Conservation (phyloP, 2,329 filamentous ascomycete species). For the Dothiorella sarmentorum region DNA sequence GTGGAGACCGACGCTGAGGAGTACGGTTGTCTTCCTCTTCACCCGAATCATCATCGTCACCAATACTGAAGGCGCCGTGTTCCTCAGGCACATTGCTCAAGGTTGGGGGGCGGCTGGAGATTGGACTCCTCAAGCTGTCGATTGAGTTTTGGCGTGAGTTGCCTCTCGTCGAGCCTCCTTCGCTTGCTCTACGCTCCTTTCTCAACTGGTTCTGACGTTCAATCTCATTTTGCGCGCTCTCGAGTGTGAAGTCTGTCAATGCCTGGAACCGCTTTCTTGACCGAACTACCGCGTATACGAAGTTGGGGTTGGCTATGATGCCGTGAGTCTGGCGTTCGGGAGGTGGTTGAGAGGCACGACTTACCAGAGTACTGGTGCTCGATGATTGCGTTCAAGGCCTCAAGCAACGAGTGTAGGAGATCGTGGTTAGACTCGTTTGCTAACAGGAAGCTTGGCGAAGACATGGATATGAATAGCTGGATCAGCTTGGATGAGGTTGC, state of each 20-base stretch:
- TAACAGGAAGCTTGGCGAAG: slow-evolving; percentile 84
- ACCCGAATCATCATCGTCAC: slow-evolving; percentile 69
- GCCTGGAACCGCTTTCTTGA: slow-evolving; percentile 82
- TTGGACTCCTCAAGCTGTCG: slow-evolving; percentile 66
- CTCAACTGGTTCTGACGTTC: slow-evolving; percentile 69
- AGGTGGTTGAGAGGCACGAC: slow-evolving; percentile 28
- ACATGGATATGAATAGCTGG: slow-evolving; percentile 88
- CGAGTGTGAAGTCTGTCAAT: slow-evolving; percentile 80
- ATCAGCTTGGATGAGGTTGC: slow-evolving; percentile 77
- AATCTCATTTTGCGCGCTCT: slow-evolving; percentile 88
- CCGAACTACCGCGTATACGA: slow-evolving; percentile 75
- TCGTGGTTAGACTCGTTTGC: slow-evolving; percentile 88
- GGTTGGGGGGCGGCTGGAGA: slow-evolving; percentile 52
- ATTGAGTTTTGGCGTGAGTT: slow-evolving; percentile 55
- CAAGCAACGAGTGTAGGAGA: slow-evolving; percentile 75
- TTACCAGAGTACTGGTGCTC: slow-evolving; percentile 81
- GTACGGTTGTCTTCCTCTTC: slow-evolving; percentile 53
- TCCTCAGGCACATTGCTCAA: slow-evolving; percentile 72
- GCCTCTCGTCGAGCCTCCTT: slow-evolving; percentile 35
- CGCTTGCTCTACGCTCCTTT: slow-evolving; percentile 54
- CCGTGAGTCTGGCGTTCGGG: neutral
- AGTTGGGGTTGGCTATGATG: slow-evolving; percentile 67
- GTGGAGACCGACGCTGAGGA: slow-evolving; percentile 20
- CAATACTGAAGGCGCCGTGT: slow-evolving; percentile 80
- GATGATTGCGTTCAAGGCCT: slow-evolving; percentile 84